Evolutionary conservation across 1,139 yeast species (phyloP), one percentile per base, ranked within the genome.

Genomic region (Kodamaea suecica): DNA sequence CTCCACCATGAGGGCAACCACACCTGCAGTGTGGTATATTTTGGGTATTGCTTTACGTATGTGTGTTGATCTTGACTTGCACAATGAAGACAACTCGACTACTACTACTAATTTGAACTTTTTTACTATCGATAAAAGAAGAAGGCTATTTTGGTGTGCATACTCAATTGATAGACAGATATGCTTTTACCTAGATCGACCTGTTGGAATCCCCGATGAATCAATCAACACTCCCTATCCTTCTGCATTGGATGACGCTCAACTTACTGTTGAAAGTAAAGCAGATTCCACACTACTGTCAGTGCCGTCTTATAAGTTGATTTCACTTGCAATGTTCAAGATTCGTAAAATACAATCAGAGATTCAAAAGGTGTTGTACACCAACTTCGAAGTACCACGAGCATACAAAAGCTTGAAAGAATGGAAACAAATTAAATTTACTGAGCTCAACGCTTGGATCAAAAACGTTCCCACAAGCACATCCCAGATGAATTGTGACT

Each of bases 1-100:
- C 52, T 79, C 95, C 2, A 70, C 77, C 16, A 70, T 82, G 88
- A 65, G 87, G 43, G 88, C 90, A 0, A 76, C 84, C 1, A 76
- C 78, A 4, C 95, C 96, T 0, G 94, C 95, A 2, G 86, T 86
- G n/a, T 88, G 97, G 97, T 86, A 86, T 51, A 78, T 85, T 1
- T 64, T 86, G 42, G 96, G 96, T 0, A 76, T 86, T 5, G 92
- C 92, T 0, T 58, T 86, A 33, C 68, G 96, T 38, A 59, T 86
- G 35, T 81, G 94, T 47, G 85, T 87, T 17, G 96, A 87, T 55
- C 59, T 88, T 41, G 95, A 95, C 1, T 63, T 88, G 5, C 95
- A 87, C 55, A 77, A 80, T 24, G 95, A 78, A 43, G 59, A 63
- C 19, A 42, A 44, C 26, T 32, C 41, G 12, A 37, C 39, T 21